Base-by-base conservation (phyloP, 345 rosid genomes). In the Moricandia arvensis region DNA sequence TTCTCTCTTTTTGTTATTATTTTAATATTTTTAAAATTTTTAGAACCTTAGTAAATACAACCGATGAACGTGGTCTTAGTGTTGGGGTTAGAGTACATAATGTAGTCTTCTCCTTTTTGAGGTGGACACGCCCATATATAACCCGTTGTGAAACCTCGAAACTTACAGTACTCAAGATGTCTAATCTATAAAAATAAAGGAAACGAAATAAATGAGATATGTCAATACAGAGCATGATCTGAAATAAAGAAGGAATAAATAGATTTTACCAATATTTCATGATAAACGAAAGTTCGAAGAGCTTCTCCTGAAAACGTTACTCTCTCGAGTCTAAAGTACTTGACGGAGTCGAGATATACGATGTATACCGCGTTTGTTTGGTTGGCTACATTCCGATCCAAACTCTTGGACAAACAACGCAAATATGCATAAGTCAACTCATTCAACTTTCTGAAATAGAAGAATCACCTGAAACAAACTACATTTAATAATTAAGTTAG, bases 41-140 rank as follows among this genome's bases (percentile, higher is more conserved):
- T n/a, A n/a, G n/a, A n/a, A n/a, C n/a, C n/a, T n/a, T n/a, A n/a
- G n/a, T n/a, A n/a, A n/a, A n/a, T n/a, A n/a, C n/a, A n/a, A n/a
- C n/a, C n/a, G n/a, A n/a, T n/a, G n/a, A n/a, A n/a, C n/a, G n/a
- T n/a, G n/a, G n/a, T n/a, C n/a, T n/a, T n/a, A n/a, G n/a, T n/a
- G 71, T 84, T 85, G 65, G 97, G 98, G 27, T 94, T 97, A 71
- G 92, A 90, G 63, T 90, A 86, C 64, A 95, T 65, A 67, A 95
- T 88, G 79, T 88, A 90, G 76, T 95, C 99, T 83, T 88, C 91
- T 69, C 97, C 99, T 75, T 86, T 87, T 21, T 37, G 18, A 1
- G 99, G 99, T 51, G 99, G 97, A 82, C 97, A 95, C 24, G 91
- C 90, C 97, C 99, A 95, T 76, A 95, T 82, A 59, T 95, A 92